Evolutionary conservation across 306 rosid genomes (phyloP).

Genomic region (Vigna unguiculata): DNA sequence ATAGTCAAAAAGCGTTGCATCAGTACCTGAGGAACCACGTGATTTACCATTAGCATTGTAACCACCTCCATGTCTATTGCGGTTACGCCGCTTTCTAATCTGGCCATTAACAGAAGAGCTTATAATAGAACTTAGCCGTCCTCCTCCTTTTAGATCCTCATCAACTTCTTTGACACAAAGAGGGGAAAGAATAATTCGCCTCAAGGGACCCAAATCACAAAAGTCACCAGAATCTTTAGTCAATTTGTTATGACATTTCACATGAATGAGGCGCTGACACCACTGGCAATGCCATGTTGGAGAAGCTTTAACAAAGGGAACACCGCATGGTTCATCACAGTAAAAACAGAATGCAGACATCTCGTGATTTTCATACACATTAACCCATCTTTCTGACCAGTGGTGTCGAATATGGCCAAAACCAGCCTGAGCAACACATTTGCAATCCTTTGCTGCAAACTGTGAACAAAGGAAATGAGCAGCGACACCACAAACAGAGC

Average conservation of each 20-base stretch:
- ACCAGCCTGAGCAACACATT: conserved; percentile 82
- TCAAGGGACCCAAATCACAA: conserved; percentile 76
- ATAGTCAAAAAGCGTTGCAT: conserved; percentile 53
- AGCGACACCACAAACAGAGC: conserved; percentile 85
- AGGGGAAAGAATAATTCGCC: conserved; percentile 68
- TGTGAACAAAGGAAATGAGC: conserved; percentile 79
- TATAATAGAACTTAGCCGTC: conserved; percentile 52
- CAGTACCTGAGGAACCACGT: conserved; percentile 46
- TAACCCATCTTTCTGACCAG: conserved; percentile 86
- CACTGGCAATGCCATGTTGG: conserved; percentile 86
- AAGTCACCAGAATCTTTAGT: conserved; percentile 64
- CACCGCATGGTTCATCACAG: conserved; percentile 81
- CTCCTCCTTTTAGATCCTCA: conserved; percentile 50
- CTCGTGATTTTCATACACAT: conserved; percentile 70
- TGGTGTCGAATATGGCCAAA: conserved; percentile 70
- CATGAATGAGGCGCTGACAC: conserved; percentile 87
- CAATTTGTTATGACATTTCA: conserved; percentile 75
- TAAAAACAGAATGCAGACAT: conserved; percentile 66
- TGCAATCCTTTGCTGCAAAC: conserved; percentile 74
- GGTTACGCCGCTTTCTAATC: conserved; percentile 61
- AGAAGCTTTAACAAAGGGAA: conserved; percentile 77
- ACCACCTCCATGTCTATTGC: conserved; percentile 53
- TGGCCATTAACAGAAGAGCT: conserved; percentile 60
- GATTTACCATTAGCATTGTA: conserved; percentile 47
- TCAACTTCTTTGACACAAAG: conserved; percentile 70